These are phyloP conservation scores for Wallacemonas sp. DNA, from an alignment of 208 protist genomes.

Conservation along the genomic window DNA sequence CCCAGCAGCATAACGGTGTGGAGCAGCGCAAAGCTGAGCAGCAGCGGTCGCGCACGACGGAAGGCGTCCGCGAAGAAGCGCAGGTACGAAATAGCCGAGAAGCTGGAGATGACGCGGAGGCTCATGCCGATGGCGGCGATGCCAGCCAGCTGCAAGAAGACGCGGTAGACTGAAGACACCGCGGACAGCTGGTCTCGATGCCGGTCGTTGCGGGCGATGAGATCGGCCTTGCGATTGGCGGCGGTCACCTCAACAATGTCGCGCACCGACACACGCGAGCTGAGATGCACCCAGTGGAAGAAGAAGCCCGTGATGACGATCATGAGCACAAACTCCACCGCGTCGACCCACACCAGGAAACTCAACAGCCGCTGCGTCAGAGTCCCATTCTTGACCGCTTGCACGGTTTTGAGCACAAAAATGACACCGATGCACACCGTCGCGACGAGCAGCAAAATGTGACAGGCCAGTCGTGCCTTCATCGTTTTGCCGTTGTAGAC, in stretches of 20 bases:
- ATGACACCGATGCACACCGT: neutral
- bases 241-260: constrained; percentile 17
- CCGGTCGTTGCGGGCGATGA: constrained; percentile 9
- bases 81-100: constrained; percentile 7
- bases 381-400: neutral
- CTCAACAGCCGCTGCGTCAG: neutral
- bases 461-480: constrained; percentile 5
- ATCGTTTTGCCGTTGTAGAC: constrained; percentile 24
- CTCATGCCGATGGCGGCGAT: constrained; percentile 28
- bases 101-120: constrained; percentile 13
- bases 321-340: constrained; percentile 9
- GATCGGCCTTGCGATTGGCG: constrained; percentile 1
- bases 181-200: constrained; percentile 11
- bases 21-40: constrained; percentile 13
- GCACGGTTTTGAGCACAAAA: neutral
- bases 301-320: constrained; percentile 16
- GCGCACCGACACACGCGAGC: neutral
- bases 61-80: constrained; percentile 1
- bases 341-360: constrained; percentile 18
- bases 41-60: constrained; percentile 2
- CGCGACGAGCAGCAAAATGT: constrained; percentile 21
- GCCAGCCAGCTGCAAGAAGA: constrained; percentile 24
- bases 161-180: constrained; percentile 10
- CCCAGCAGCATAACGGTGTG: constrained; percentile 10
- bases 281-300: constrained; percentile 17